A percentile compares a stretch with the other conserved stretches of the same genome.
Evolutionary conservation across 78 protist species (phyloP).

Genomic region (Dictyostelium brefeldianum): DNA sequence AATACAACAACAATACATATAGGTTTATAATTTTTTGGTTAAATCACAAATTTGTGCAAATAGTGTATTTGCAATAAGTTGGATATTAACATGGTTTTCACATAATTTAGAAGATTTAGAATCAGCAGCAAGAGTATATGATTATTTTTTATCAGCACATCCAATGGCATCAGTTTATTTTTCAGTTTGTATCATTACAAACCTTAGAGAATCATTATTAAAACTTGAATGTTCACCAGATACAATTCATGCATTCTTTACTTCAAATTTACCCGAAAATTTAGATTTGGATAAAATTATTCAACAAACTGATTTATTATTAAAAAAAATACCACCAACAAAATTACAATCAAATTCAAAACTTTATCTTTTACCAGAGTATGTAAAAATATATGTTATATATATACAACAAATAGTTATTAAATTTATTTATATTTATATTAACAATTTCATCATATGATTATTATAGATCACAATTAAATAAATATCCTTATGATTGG

Average conservation of each 20-base stretch:
- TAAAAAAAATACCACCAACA: constrained; percentile 61
- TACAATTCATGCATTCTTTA: constrained; percentile 47
- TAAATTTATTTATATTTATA: neutral
- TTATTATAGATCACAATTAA: constrained; percentile 58
- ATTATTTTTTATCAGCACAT: constrained; percentile 61
- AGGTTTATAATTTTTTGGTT: constrained; percentile 38
- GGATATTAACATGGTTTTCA: constrained; percentile 85
- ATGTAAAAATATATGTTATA: neutral
- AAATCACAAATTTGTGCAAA: constrained; percentile 49
- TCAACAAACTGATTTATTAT: constrained; percentile 17
- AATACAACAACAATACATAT: neutral
- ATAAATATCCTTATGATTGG: constrained; percentile 68
- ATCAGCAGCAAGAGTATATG: constrained; percentile 51
- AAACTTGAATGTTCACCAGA: constrained; percentile 55
- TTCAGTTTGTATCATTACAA: constrained; percentile 37
- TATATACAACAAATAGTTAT: neutral
- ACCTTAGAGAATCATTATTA: constrained; percentile 33
- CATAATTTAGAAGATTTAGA: constrained; percentile 75
- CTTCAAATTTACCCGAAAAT: constrained; percentile 57
- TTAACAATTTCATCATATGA: neutral
- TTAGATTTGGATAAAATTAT: constrained; percentile 64
- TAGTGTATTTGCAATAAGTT: constrained; percentile 78
- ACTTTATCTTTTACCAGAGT: constrained; percentile 13
- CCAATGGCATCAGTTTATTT: constrained; percentile 66
- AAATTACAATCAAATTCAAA: constrained; percentile 44